Evolutionary conservation across 2,329 filamentous ascomycete species (phyloP).

Genomic region (Pestalotiopsis sp.): DNA sequence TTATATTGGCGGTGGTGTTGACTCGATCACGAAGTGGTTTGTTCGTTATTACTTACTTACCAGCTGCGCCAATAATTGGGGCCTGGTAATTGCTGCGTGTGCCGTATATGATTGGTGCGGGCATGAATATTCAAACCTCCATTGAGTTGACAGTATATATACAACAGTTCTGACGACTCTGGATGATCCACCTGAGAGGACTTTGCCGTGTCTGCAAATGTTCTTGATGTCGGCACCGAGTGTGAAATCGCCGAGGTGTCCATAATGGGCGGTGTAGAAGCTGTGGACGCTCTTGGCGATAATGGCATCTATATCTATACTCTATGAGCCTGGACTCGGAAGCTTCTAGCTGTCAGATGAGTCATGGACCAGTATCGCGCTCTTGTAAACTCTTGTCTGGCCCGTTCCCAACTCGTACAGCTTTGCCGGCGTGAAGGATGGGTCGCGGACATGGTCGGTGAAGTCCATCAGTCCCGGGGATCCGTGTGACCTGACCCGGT

Average conservation of each 20-base stretch:
- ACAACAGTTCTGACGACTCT: background rate
- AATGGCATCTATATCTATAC: background rate
- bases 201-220: background rate
- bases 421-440: background rate
- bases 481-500: background rate
- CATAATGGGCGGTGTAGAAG: conserved; percentile 1
- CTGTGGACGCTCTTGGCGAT: background rate
- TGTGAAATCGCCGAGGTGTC: background rate
- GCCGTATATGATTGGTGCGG: no score
- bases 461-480: background rate
- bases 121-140: no score
- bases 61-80: no score
- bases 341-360: background rate
- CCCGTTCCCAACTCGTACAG: background rate
- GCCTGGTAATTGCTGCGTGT: no score
- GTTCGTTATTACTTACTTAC: no score
- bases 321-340: background rate
- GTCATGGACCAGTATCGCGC: background rate
- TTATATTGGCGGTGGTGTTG: no score
- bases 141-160: background rate
- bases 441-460: background rate
- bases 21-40: no score
- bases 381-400: background rate
- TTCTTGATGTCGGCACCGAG: background rate
- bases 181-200: background rate